phyloP scores from a whole-genome alignment of 169 alveolate species.

The Plasmodium chabaudi region DNA sequence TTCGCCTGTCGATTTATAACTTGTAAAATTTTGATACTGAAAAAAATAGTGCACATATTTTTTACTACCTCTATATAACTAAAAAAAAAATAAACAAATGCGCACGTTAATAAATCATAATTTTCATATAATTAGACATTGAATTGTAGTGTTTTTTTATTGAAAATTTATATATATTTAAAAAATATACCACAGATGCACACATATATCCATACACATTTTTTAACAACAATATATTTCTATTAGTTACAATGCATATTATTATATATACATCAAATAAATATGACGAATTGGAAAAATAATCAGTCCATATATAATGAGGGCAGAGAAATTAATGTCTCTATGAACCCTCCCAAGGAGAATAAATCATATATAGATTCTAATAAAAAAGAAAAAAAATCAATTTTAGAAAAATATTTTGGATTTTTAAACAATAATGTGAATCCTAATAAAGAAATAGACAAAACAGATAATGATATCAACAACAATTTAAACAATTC shows the following conservation, averaged over 20 bases:
- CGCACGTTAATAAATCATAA: no score
- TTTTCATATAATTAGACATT: no score
- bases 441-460: no score
- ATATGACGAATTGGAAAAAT: slow-evolving; percentile 11
- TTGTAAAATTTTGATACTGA: no score
- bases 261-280: slow-evolving; percentile 3
- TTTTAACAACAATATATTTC: neutral
- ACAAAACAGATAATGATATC: no score
- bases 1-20: no score
- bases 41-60: no score
- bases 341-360: slow-evolving; percentile 2
- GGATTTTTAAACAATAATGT: slow-evolving; percentile 1
- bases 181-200: neutral
- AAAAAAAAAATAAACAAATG: no score
- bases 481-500: no score
- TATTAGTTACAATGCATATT: neutral
- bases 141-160: no score
- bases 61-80: no score
- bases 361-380: slow-evolving; percentile 4
- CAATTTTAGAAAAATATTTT: slow-evolving; percentile 14
- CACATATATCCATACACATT: neutral
- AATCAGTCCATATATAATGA: slow-evolving; percentile 47
- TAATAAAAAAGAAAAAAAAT: neutral
- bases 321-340: neutral
- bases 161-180: no score